phyloP scores from a whole-genome alignment of 352 stramenopile genomes.

The Phytophthora cryptogea region DNA sequence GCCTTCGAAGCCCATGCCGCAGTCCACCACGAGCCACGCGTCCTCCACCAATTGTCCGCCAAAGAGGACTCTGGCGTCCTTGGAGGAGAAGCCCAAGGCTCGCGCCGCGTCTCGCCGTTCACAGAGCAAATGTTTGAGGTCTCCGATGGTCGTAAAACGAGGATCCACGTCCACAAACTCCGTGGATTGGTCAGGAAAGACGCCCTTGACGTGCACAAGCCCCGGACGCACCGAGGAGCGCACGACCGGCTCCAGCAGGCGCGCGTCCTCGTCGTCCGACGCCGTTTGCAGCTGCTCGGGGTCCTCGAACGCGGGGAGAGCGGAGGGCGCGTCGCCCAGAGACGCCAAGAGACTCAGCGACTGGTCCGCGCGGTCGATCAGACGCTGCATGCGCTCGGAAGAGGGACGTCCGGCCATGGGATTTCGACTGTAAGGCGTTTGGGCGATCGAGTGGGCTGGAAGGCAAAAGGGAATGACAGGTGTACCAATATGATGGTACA shows the following conservation, averaged over 20 bases:
- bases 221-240: conserved; percentile 55
- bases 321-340: conserved; percentile 41
- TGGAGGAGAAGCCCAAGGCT: conserved; percentile 50
- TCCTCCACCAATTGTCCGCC: conserved; percentile 74
- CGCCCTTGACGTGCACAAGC: conserved; percentile 77
- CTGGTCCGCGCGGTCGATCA: conserved; percentile 78
- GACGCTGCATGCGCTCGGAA: conserved; percentile 66
- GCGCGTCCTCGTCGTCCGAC: conserved; percentile 15
- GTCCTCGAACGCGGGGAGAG: not conserved
- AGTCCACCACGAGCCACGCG: conserved; percentile 85
- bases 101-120: conserved; percentile 47
- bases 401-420: conserved; percentile 33
- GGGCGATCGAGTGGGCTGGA: not conserved
- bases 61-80: conserved; percentile 74
- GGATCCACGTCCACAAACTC: conserved; percentile 84
- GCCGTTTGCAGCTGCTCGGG: not conserved
- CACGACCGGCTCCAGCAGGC: conserved; percentile 45
- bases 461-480: no score
- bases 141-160: conserved; percentile 67
- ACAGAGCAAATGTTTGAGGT: conserved; percentile 70
- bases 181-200: conserved; percentile 82
- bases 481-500: not conserved
- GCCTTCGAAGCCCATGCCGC: conserved; percentile 72
- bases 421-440: not conserved
- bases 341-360: conserved; percentile 71